Evolutionary conservation across 768 basidiomycete genomes (phyloP), one percentile per base, ranked within the genome.

Genomic region (Daedaleopsis nitida): DNA sequence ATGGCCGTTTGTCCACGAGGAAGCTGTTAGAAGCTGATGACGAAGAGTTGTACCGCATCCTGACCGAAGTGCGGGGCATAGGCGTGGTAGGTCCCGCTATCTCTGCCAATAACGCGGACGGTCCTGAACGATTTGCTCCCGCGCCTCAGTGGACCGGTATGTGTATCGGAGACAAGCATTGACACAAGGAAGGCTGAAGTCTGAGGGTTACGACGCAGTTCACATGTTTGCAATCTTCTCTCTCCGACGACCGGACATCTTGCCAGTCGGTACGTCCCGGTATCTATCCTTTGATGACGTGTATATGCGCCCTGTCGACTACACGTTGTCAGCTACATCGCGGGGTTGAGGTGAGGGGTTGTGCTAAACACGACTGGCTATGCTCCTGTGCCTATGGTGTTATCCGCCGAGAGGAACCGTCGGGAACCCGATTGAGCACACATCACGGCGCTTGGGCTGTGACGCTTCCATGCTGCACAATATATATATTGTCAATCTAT

Each of bases 201-300:
- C 52, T 65, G 49, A 44, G 53, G 53, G 37, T 44, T 62, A 67
- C 68, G 13, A 5, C 69, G 58, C 75, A 82, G 92, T 94, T n/a
- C 88, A 94, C 68, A 96, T 96, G 94, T 96, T 96, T 69, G 83
- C 90, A 14, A 92, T 97, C 47, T 96, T 96, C 74, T 89, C 91
- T 2, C 77, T 95, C 35, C 81, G 92, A 0, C 86, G 93, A 19
- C 91, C 91, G 1, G 86, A 96, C 70, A 89, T 97, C 55, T 79
- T 96, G 1, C 85, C 89, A 13, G 78, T 84, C 34, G 82, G 81
- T 79, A 57, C 42, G 64, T 67, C 39, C 9, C 9, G 9, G 21
- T 24, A 32, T 32, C 27, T 32, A 7, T 32, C 27, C 7, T 32
- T 32, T 32, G 27, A 32, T 32, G 27, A 32, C 7, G 27, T 32